Evolutionary conservation across 2,329 filamentous ascomycete species (phyloP).

Genomic region (Aspergillus thermomutatus): DNA sequence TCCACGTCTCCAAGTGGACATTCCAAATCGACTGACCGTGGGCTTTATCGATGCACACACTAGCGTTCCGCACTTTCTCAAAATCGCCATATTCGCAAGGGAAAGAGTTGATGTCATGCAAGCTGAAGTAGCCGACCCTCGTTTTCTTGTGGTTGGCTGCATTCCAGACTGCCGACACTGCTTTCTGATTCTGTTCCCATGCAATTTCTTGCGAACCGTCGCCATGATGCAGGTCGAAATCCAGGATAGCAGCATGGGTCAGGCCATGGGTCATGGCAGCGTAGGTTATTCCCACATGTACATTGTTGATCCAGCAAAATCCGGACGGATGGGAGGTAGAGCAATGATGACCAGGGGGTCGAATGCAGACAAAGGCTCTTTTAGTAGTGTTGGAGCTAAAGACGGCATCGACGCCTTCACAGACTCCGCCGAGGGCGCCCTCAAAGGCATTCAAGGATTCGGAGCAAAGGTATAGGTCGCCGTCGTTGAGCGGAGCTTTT

Average conservation of each 20-base stretch:
- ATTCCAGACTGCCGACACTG: constrained; percentile 63
- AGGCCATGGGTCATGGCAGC: constrained; percentile 78
- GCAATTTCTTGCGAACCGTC: constrained; percentile 94
- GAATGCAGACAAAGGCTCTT: constrained; percentile 85
- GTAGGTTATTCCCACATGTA: constrained; percentile 94
- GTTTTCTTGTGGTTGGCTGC: constrained; percentile 74
- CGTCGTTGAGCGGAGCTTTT: constrained; percentile 67
- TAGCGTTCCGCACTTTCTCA: constrained; percentile 90
- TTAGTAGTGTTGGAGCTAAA: constrained; percentile 64
- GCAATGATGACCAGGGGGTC: constrained; percentile 94
- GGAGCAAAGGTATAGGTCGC: constrained; percentile 84
- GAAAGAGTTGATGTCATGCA: constrained; percentile 98
- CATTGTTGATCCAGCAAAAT: constrained; percentile 98
- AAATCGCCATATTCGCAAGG: constrained; percentile 92
- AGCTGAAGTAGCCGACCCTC: constrained; percentile 89
- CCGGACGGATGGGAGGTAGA: constrained; percentile 85
- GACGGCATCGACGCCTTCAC: constrained; percentile 85
- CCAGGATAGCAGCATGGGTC: constrained; percentile 90
- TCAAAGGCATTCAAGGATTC: constrained; percentile 87
- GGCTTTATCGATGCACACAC: constrained; percentile 88
- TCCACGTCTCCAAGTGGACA: constrained; percentile 87
- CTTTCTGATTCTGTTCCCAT: constrained; percentile 81
- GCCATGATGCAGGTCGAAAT: constrained; percentile 88
- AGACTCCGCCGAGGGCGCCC: constrained; percentile 86
- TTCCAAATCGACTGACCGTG: constrained; percentile 97